A percentile compares a stretch with the other conserved stretches of the same genome.
Conservation (phyloP, 257 asterid genomes). For the Scutellaria barbata region DNA sequence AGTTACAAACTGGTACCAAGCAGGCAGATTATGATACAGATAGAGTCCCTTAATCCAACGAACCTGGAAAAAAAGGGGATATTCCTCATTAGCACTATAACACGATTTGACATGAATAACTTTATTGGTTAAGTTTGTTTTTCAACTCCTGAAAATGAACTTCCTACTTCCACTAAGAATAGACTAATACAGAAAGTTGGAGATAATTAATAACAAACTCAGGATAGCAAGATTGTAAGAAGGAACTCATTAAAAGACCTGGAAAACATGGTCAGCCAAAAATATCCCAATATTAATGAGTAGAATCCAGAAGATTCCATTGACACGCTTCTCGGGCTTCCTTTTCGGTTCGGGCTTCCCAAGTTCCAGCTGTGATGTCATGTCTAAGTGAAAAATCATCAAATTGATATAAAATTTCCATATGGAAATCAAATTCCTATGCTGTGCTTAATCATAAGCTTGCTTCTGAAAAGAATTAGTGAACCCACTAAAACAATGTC, state of each 20-base stretch:
- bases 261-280: constrained; percentile 84
- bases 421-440: constrained; percentile 23
- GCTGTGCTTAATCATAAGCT: constrained; percentile 22
- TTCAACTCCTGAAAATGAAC: constrained; percentile 1
- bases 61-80: constrained; percentile 54
- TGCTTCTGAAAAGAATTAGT: background rate
- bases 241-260: constrained; percentile 51
- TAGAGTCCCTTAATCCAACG: constrained; percentile 68
- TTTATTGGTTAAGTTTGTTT: background rate
- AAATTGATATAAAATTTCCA: constrained; percentile 34
- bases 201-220: background rate
- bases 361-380: constrained; percentile 80
- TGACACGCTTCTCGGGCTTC: constrained; percentile 74
- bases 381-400: constrained; percentile 69
- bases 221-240: background rate
- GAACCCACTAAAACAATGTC: background rate
- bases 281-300: constrained; percentile 79
- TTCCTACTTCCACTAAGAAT: background rate
- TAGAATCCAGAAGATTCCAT: constrained; percentile 91
- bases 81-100: constrained; percentile 25
- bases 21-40: constrained; percentile 82
- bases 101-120: background rate
- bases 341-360: constrained; percentile 59
- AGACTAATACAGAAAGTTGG: background rate
- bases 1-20: constrained; percentile 95